phyloP scores from a whole-genome alignment of 2,329 filamentous ascomycete genomes.

The Cytospora piceae region DNA sequence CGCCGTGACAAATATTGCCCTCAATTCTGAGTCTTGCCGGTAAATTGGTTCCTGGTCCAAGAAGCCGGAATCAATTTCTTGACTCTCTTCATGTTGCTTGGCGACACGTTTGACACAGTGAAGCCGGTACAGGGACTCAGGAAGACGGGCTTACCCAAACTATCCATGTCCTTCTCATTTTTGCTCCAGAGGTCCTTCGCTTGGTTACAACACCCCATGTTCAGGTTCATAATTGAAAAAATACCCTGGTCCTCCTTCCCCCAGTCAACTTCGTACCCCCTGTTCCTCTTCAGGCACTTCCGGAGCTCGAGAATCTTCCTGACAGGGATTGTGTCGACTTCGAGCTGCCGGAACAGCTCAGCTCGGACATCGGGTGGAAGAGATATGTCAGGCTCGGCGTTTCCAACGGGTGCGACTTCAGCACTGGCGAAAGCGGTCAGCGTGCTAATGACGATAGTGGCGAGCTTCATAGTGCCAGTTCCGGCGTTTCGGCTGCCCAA shows the following conservation, averaged over 20 bases:
- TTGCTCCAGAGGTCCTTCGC: neutral
- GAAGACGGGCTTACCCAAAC: neutral
- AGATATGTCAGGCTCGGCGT: neutral
- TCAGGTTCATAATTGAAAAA: neutral
- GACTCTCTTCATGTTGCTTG: neutral
- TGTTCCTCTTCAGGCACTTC: neutral
- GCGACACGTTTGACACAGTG: neutral
- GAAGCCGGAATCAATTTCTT: neutral
- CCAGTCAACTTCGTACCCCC: neutral
- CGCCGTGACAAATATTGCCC: no score
- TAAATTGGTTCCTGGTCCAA: neutral
- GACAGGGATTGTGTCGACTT: neutral
- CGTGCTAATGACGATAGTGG: neutral
- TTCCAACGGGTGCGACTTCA: neutral
- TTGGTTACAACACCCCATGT: neutral
- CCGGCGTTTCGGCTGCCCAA: neutral
- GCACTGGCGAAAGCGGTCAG: neutral
- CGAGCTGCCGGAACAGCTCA: no score
- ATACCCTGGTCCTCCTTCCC: neutral
- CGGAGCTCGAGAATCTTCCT: neutral
- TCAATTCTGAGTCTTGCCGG: no score
- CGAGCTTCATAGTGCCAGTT: neutral
- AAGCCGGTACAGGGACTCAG: neutral
- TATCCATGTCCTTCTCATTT: neutral
- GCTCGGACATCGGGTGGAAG: neutral